Conservation (phyloP, 164 flowering plant species). For the Magnolia sinica region DNA sequence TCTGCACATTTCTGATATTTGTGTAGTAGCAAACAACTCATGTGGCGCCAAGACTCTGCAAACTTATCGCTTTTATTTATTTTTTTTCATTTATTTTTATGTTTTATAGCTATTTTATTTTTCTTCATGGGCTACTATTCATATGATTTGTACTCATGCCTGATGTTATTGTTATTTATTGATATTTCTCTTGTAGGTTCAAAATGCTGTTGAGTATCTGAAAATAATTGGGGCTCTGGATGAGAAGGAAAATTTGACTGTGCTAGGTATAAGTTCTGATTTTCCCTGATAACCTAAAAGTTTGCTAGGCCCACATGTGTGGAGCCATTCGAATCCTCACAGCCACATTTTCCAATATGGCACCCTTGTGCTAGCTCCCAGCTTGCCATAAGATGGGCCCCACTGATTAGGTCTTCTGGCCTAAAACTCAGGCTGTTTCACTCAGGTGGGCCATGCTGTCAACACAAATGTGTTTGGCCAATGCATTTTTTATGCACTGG, state of each 20-base stretch:
- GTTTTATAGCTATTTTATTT: no score
- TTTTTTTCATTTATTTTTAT: not conserved
- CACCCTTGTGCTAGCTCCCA: not conserved
- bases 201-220: slow-evolving; percentile 91
- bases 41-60: not conserved
- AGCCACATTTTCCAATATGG: not conserved
- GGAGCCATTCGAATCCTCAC: no score
- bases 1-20: not conserved
- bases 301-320: not conserved
- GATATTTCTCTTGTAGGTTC: slow-evolving; percentile 49
- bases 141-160: not conserved
- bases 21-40: not conserved
- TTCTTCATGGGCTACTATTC: not conserved
- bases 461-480: no score
- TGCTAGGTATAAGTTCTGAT: slow-evolving; percentile 46
- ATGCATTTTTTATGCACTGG: no score
- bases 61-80: not conserved
- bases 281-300: not conserved
- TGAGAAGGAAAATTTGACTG: slow-evolving; percentile 77
- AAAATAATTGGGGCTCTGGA: slow-evolving; percentile 86
- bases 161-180: not conserved
- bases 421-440: no score
- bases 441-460: no score
- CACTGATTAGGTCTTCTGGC: no score
- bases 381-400: no score